These are phyloP conservation scores for Scutellaria baicalensis DNA, from an alignment of 257 asterid species.

Conservation along the genomic window DNA sequence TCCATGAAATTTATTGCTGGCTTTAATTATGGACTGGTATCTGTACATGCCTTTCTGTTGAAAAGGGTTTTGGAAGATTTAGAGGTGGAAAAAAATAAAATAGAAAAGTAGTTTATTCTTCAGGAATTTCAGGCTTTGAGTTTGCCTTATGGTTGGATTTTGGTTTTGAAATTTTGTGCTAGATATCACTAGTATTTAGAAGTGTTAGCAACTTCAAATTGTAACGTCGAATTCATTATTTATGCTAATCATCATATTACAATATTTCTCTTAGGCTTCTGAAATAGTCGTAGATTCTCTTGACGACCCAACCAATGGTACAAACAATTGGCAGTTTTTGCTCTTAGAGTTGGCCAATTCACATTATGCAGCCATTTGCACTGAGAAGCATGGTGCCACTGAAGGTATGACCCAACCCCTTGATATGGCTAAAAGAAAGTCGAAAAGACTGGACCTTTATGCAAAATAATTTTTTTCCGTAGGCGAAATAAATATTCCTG, in stretches of 20 bases:
- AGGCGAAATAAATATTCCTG: slow-evolving; percentile 32
- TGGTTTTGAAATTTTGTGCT: neutral
- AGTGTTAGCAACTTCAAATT: neutral
- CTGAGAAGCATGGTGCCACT: slow-evolving; percentile 25
- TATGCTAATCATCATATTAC: slow-evolving; percentile 7
- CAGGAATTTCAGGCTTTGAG: no score
- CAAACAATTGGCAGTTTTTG: slow-evolving; percentile 58
- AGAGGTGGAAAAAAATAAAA: neutral
- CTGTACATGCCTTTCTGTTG: neutral
- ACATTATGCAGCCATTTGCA: slow-evolving; percentile 81
- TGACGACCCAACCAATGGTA: slow-evolving; percentile 31
- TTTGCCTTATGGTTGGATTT: neutral
- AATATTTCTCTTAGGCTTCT: slow-evolving; percentile 35
- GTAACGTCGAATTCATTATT: neutral
- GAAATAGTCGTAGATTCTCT: slow-evolving; percentile 51
- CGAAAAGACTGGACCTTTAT: no score
- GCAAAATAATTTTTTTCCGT: neutral
- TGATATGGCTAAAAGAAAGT: neutral
- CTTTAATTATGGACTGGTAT: neutral
- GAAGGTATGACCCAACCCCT: slow-evolving; percentile 34
- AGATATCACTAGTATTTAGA: neutral
- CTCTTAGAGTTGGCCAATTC: slow-evolving; percentile 68
- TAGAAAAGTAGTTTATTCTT: neutral
- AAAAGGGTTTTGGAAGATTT: neutral
- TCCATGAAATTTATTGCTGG: neutral